These are phyloP conservation scores for Cyclotella baltica DNA, from an alignment of 108 stramenopile genomes.

Conservation along the genomic window DNA sequence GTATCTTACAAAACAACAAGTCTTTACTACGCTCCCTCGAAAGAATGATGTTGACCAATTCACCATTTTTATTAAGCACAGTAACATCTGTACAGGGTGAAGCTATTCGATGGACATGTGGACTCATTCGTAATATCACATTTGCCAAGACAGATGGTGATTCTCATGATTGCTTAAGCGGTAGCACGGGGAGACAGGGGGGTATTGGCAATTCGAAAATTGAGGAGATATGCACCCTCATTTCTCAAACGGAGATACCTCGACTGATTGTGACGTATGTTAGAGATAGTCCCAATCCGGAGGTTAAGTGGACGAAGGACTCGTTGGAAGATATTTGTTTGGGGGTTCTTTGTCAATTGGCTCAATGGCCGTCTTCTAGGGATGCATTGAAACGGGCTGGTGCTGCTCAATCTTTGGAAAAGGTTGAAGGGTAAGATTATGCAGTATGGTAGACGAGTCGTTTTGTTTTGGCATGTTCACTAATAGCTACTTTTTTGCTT, in stretches of 20 bases:
- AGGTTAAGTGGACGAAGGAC: conserved; percentile 46
- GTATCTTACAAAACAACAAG: conserved; percentile 18
- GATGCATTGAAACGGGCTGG: conserved; percentile 26
- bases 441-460: not conserved
- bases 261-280: conserved; percentile 21
- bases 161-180: conserved; percentile 12
- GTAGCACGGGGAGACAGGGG: conserved; percentile 31
- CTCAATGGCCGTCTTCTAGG: conserved; percentile 35
- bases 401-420: conserved; percentile 26
- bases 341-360: conserved; percentile 43
- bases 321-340: conserved; percentile 43
- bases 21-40: conserved; percentile 38
- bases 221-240: conserved; percentile 35
- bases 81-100: conserved; percentile 45
- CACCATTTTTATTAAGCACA: conserved; percentile 15
- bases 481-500: not conserved
- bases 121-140: conserved; percentile 43
- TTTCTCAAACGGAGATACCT: conserved; percentile 39
- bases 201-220: conserved; percentile 14
- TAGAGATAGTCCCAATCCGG: conserved; percentile 19
- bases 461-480: not conserved
- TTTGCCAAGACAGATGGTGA: conserved; percentile 11
- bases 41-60: conserved; percentile 27
- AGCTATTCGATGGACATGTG: conserved; percentile 52
- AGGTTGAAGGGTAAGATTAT: conserved; percentile 27